A percentile compares a stretch with the other conserved stretches of the same genome.
phyloP scores from a whole-genome alignment of 1,139 yeast species.

The Barnettozyma hawaiiensis region DNA sequence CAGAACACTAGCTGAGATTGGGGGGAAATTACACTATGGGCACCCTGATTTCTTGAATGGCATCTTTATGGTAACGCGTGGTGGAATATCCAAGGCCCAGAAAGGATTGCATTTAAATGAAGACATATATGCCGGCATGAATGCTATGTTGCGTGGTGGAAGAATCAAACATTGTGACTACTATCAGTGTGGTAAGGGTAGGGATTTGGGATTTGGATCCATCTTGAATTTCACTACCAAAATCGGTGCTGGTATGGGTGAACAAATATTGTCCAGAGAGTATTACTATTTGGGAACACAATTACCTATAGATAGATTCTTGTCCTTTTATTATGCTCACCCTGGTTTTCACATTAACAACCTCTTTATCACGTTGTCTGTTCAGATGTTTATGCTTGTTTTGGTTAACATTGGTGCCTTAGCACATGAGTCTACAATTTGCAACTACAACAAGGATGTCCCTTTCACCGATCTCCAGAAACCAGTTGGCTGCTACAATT shows the following conservation, averaged over 20 bases:
- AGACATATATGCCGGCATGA: conserved; percentile 91
- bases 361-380: conserved; percentile 68
- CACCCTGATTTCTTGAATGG: conserved; percentile 88
- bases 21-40: conserved; percentile 86
- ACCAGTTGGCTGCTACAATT: conserved; percentile 72
- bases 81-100: conserved; percentile 88
- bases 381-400: conserved; percentile 64
- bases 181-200: conserved; percentile 86
- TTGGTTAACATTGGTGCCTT: conserved; percentile 65
- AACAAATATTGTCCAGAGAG: conserved; percentile 78
- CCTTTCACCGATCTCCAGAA: conserved; percentile 55
- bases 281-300: conserved; percentile 77
- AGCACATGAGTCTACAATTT: conserved; percentile 51
- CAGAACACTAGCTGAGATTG: conserved; percentile 76
- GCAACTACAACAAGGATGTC: conserved; percentile 47
- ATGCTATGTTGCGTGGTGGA: conserved; percentile 75
- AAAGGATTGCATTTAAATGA: conserved; percentile 81
- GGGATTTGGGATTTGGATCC: conserved; percentile 84
- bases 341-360: conserved; percentile 88
- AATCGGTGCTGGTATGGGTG: conserved; percentile 96
- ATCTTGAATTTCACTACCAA: conserved; percentile 80
- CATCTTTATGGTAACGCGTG: conserved; percentile 83
- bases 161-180: conserved; percentile 84
- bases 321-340: conserved; percentile 86
- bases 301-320: conserved; percentile 70